Evolutionary conservation across 768 basidiomycete species (phyloP).

Genomic region (Lactarius tabidus): DNA sequence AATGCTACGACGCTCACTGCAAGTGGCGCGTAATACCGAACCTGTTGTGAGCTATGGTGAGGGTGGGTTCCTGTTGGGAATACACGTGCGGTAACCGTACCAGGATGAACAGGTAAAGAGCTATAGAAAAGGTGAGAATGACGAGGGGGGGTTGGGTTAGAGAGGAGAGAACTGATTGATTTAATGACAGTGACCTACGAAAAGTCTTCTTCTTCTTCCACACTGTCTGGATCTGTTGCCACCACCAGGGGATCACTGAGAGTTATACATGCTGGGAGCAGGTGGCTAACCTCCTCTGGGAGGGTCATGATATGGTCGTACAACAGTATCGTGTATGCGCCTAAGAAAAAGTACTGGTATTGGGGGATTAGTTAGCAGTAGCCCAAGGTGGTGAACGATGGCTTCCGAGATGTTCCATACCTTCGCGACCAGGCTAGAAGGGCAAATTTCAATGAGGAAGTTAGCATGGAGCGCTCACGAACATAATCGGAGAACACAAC

Average conservation of each 20-base stretch:
- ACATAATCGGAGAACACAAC: neutral
- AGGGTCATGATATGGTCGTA: constrained; percentile 24
- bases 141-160: neutral
- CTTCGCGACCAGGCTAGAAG: constrained; percentile 19
- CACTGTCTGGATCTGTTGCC: constrained; percentile 18
- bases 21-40: constrained; percentile 22
- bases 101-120: constrained; percentile 23
- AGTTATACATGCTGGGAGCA: neutral
- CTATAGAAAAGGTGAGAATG: neutral
- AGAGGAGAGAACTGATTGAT: neutral
- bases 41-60: constrained; percentile 5
- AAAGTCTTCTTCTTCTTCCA: constrained; percentile 26
- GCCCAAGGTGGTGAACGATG: too few species aligned
- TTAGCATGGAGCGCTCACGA: neutral
- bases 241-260: neutral
- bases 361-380: neutral
- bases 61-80: neutral
- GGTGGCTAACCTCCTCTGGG: constrained; percentile 15
- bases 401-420: neutral
- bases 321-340: constrained; percentile 18
- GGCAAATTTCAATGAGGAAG: neutral
- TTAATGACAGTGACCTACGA: constrained; percentile 6
- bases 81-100: neutral
- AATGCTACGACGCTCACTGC: constrained; percentile 20
- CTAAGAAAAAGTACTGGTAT: constrained; percentile 23